Conservation (phyloP, 768 basidiomycete species). For the Dentipellis sp. region DNA sequence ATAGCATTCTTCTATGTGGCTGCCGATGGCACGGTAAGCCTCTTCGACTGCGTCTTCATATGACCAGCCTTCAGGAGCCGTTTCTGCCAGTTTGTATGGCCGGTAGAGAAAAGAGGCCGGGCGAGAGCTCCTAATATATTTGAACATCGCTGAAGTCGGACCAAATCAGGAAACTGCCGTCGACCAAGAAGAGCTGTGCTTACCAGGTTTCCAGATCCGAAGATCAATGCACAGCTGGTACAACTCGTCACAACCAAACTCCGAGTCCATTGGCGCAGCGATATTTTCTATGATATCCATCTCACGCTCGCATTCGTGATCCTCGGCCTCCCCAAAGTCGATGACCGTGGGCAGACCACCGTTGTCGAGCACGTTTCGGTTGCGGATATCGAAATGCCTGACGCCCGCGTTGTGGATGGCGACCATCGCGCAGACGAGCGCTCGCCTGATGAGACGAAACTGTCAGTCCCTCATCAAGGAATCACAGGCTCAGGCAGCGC, state of each 20-base stretch:
- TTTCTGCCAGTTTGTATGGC: background rate
- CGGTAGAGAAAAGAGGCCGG: background rate
- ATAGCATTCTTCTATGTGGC: constrained; percentile 27
- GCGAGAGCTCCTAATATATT: background rate
- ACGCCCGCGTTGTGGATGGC: background rate
- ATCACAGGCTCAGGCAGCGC: background rate
- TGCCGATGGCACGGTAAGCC: background rate
- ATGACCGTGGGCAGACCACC: background rate
- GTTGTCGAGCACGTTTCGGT: background rate
- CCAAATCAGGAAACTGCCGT: too few species aligned
- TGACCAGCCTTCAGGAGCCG: background rate
- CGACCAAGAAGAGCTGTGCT: background rate
- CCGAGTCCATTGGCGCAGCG: background rate
- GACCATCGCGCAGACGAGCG: too few species aligned
- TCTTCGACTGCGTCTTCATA: background rate
- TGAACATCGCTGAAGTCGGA: background rate
- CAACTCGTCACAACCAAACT: background rate
- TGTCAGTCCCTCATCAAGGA: too few species aligned
- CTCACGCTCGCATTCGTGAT: background rate
- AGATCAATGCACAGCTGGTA: background rate
- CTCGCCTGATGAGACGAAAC: too few species aligned
- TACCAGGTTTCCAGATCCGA: background rate
- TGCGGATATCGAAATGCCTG: background rate
- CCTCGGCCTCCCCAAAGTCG: background rate
- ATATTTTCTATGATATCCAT: background rate